These are phyloP conservation scores for Vitrella brassicaformis DNA, from an alignment of 73 alveolate species.

Conservation along the genomic window DNA sequence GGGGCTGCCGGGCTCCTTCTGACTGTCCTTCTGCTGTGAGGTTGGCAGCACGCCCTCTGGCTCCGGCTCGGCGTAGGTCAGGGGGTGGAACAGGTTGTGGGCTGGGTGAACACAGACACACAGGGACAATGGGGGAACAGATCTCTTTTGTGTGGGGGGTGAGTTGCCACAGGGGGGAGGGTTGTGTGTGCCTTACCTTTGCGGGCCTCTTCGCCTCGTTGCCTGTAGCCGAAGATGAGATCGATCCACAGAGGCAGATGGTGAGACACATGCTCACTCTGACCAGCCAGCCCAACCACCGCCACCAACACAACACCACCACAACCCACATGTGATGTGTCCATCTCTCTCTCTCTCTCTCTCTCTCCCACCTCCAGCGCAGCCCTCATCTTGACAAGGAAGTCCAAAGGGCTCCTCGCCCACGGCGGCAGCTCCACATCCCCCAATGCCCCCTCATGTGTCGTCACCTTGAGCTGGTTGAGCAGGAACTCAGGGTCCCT, in stretches of 20 bases:
- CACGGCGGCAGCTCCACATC: conserved; percentile 49
- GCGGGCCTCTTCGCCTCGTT: conserved; percentile 67
- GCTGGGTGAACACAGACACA: not conserved
- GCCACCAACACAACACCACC: too few species aligned
- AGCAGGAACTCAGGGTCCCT: conserved; percentile 29
- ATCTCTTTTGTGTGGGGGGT: not conserved
- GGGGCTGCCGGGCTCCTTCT: too few species aligned
- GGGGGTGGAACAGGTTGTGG: conserved; percentile 25
- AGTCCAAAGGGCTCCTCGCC: conserved; percentile 58
- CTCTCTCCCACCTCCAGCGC: conserved; percentile 43
- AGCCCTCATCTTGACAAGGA: conserved; percentile 54
- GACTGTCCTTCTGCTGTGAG: not conserved
- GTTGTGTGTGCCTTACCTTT: conserved; percentile 65
- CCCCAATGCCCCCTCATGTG: not conserved
- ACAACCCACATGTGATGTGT: too few species aligned
- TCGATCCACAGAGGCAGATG: conserved; percentile 89
- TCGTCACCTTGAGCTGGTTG: not conserved
- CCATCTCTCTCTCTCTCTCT: too few species aligned
- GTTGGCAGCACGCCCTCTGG: not conserved
- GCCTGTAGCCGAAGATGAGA: conserved; percentile 86
- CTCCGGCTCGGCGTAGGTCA: conserved; percentile 6
- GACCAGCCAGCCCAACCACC: too few species aligned
- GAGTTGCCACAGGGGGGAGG: too few species aligned
- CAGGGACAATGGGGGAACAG: not conserved
- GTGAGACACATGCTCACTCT: conserved; percentile 67